Evolutionary conservation across 495 filamentous ascomycete species (phyloP), one percentile per base, ranked within the genome.

Genomic region (Aspergillus saccharolyticus): DNA sequence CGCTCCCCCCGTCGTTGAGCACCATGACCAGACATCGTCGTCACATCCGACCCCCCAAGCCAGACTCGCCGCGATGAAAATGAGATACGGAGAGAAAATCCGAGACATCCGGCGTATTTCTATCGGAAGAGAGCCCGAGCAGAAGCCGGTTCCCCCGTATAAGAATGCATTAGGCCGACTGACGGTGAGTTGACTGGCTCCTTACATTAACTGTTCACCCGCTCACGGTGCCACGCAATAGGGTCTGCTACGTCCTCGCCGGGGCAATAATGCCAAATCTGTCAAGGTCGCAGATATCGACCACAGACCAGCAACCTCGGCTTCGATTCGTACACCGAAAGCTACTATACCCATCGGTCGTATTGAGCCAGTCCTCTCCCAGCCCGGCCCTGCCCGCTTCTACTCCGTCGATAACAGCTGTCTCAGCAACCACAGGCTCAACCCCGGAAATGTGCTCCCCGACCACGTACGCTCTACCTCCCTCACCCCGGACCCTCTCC

Each of bases 401-500:
- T 50, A 30, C 22, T 50, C 44, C 19, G 18, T 21, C 24, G 12
- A 24, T 24, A 30, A n/a, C 47, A 49, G 46, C 45, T 21, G 18
- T 21, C 17, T 20, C 45, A 47, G 18, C 4, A 14, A 19, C 45
- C 45, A n/a, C n/a, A n/a, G 44, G 20, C n/a, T 8, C 19, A 15
- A 17, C 44, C 44, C n/a, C 25, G 25, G 10, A 10, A 30, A 30
- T 30, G 25, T 30, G 25, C 16, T 17, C 17, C 44, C n/a, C 8
- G 17, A n/a, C 3, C 44, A 17, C 8, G 10, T 20, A 46, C 25
- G 9, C 46, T 24, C 46, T 24, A 24, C 46, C n/a, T 49, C 21
- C 19, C 46, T 30, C 46, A 49, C 46, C 20, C 46, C 46, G 46
- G 46, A 49, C n/a, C 25, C 46, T 24, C 25, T 49, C 46, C 46